Base-by-base conservation (phyloP, 2,329 filamentous ascomycete genomes). In the Sarocladiaceae sp. region DNA sequence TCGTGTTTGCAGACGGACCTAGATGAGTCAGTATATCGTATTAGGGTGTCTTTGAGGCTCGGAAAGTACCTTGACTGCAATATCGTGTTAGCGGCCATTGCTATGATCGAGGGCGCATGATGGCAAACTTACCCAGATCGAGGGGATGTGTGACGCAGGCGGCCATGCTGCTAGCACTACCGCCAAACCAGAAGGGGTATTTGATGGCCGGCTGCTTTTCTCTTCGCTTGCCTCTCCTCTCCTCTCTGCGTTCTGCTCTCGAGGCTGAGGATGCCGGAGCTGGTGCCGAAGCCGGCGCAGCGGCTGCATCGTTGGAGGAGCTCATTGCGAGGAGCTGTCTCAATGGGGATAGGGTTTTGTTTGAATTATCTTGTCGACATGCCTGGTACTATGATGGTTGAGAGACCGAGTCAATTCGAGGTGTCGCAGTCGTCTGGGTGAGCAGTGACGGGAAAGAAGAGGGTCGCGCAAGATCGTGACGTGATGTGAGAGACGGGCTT, bases 151-250 rank as follows among this genome's bases (percentile, higher is more conserved):
- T 97, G 40, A 95, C 86, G 54, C 82, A 83, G 34, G 91, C 90
- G 29, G 91, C 91, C 72, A 93, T 83, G 61, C 88, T 94, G 59
- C 87, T 93, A 42, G 91, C 89, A 61, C 88, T 95, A 45, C 93
- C 93, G 51, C 93, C 93, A 64, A 98, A 97, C 93, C 91, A 97
- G 66, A 91, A 91, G 9, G 86, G 86, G 67, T 91, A 91, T 49
- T 68, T 67, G 33, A 76, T 61, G 2, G 67, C 52, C 24, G 53
- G 59, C 50, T 60, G 58, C 50, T 68, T 68, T 56, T 68, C 54
- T 60, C 50, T 60, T 57, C 50, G 68, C 67, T 57, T 68, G 66
- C 54, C 65, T 60, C 46, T 57, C 56, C 24, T 49, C 35, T 47
- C 47, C 31, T 46, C 19, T 47, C 46, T 9, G 32, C 40, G 32